Percentiles rank a stretch among this genome's conserved stretches.
Evolutionary conservation across 768 basidiomycete genomes (phyloP).

Genomic region (Pleurotus ostreatus): DNA sequence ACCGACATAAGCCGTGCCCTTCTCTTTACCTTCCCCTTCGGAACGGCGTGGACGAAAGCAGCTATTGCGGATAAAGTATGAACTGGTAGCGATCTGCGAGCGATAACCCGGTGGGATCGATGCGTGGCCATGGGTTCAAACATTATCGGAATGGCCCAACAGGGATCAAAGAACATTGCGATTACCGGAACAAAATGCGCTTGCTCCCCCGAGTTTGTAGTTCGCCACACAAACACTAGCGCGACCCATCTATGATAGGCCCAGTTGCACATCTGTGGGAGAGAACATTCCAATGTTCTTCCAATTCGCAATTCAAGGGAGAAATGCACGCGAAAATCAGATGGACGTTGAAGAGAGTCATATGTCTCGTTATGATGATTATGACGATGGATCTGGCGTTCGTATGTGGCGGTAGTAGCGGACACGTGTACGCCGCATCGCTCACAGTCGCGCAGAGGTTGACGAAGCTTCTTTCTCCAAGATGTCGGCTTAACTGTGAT

Average conservation of each 20-base stretch:
- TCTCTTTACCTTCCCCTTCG: neutral
- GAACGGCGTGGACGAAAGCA: neutral
- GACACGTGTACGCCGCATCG: conserved; percentile 7
- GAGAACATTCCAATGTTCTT: neutral
- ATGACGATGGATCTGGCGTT: neutral
- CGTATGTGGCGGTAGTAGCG: conserved; percentile 3
- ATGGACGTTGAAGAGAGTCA: neutral
- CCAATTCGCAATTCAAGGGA: neutral
- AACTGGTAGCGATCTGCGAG: conserved; percentile 2
- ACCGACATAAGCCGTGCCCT: neutral
- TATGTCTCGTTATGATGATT: neutral
- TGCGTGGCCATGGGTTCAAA: neutral
- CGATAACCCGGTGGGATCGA: conserved; percentile 1
- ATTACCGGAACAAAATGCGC: neutral
- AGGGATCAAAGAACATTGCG: neutral
- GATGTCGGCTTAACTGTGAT: conserved; percentile 5
- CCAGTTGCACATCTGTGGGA: neutral
- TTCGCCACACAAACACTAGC: neutral
- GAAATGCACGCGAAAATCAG: neutral
- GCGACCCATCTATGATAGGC: neutral
- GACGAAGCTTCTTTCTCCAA: conserved; percentile 1
- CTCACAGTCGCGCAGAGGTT: neutral
- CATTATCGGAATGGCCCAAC: neutral
- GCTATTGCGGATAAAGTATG: conserved; percentile 2
- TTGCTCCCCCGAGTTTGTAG: neutral